These are phyloP conservation scores for Linaria vulgaris DNA, from an alignment of 257 asterid species.

Conservation along the genomic window DNA sequence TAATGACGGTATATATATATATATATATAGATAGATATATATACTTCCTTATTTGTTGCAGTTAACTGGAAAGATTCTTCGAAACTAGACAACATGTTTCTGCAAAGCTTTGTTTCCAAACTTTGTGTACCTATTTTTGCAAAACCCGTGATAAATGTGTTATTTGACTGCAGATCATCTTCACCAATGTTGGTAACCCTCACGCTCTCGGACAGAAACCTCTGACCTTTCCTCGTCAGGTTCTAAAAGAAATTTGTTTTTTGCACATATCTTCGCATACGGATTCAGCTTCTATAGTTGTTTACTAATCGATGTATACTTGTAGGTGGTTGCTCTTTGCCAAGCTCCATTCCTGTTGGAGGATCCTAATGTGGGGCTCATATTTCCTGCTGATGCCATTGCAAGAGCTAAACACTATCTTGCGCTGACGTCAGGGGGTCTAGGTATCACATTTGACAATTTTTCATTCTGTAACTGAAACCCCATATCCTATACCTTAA, in stretches of 20 bases:
- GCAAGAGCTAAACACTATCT: constrained; percentile 91
- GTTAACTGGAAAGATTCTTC: background rate
- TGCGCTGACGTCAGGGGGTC: constrained; percentile 80
- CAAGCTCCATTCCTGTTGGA: constrained; percentile 98
- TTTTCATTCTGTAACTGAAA: constrained; percentile 8
- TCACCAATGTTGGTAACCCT: constrained; percentile 94
- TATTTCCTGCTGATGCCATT: constrained; percentile 97
- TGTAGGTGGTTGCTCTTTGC: constrained; percentile 95
- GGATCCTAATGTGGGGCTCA: constrained; percentile 89
- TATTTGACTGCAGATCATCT: constrained; percentile 62
- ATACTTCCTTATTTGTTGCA: background rate
- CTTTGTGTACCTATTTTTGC: too few species aligned
- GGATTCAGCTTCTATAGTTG: constrained; percentile 5
- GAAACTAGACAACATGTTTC: background rate
- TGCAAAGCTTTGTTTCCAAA: background rate
- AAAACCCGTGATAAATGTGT: background rate
- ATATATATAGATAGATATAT: too few species aligned
- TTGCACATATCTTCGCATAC: background rate
- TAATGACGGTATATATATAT: too few species aligned
- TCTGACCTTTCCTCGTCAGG: constrained; percentile 97
- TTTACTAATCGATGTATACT: constrained; percentile 15
- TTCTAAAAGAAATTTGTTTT: constrained; percentile 18
- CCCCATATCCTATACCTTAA: background rate
- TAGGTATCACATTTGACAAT: constrained; percentile 49
- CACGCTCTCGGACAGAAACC: constrained; percentile 97